Evolutionary conservation across 2,329 filamentous ascomycete genomes (phyloP).

Genomic region (Neocucurbitaria cava): DNA sequence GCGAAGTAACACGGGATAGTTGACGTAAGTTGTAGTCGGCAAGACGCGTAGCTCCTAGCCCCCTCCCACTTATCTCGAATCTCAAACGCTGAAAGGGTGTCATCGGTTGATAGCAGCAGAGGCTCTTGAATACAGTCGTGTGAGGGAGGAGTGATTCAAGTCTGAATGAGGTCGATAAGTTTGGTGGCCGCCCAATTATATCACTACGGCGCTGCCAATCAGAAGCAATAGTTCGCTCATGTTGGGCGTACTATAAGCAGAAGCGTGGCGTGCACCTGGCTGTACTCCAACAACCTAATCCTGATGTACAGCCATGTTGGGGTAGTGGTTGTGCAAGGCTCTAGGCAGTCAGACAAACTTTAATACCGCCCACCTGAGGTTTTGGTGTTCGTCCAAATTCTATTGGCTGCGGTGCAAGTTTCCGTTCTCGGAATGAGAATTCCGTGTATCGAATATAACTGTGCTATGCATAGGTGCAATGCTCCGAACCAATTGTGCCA

Average conservation of each 20-base stretch:
- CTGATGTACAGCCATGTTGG: neutral
- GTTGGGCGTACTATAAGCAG: neutral
- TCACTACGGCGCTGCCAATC: too few relatives aligned
- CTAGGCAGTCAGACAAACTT: neutral
- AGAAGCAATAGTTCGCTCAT: neutral
- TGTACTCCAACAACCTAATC: neutral
- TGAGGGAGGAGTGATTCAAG: neutral
- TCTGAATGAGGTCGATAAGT: neutral
- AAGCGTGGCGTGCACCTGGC: neutral
- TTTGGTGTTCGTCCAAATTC: neutral
- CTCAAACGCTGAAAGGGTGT: neutral
- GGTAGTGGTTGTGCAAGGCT: neutral
- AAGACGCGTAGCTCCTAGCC: neutral
- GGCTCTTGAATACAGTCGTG: neutral
- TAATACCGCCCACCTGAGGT: neutral
- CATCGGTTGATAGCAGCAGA: neutral
- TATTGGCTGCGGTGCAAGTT: too few relatives aligned
- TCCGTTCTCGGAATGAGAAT: too few relatives aligned
- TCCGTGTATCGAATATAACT: too few relatives aligned
- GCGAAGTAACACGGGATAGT: neutral
- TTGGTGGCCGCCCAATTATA: neutral
- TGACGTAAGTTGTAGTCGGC: neutral
- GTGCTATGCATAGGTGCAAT: too few relatives aligned
- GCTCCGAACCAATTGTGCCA: too few relatives aligned
- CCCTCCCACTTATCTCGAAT: neutral